These are phyloP conservation scores for Aspergillus kassunensis DNA, from an alignment of 495 filamentous ascomycete species.

Conservation along the genomic window DNA sequence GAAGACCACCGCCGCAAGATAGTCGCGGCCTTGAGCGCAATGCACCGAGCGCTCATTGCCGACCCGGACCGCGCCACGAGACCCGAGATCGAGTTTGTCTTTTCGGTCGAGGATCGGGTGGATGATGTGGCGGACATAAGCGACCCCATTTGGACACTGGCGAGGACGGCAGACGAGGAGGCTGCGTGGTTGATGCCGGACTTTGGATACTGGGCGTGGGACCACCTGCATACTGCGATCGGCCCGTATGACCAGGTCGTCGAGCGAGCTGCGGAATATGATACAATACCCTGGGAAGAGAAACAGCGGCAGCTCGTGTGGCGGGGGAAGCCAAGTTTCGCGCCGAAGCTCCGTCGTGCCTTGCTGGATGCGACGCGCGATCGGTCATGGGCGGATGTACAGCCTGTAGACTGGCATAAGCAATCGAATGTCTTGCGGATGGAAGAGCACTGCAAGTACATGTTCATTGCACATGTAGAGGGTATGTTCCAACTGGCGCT, in stretches of 20 bases:
- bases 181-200: conserved; percentile 70
- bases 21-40: conserved; percentile 41
- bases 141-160: conserved; percentile 51
- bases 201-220: conserved; percentile 74
- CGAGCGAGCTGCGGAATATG: conserved; percentile 34
- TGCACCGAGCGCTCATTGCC: conserved; percentile 42
- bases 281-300: conserved; percentile 41
- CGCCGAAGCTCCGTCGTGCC: conserved; percentile 42
- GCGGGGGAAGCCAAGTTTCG: conserved; percentile 55
- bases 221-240: conserved; percentile 54
- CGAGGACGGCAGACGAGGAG: conserved; percentile 36
- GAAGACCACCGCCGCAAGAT: conserved; percentile 45
- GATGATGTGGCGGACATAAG: conserved; percentile 39
- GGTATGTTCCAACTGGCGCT: conserved; percentile 27
- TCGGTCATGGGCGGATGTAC: conserved; percentile 54
- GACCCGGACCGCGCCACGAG: conserved; percentile 40
- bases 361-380: conserved; percentile 46
- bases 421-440: conserved; percentile 40
- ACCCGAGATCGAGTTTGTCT: conserved; percentile 62
- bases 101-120: conserved; percentile 51
- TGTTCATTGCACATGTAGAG: conserved; percentile 57
- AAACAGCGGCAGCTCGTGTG: conserved; percentile 58
- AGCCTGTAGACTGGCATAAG: conserved; percentile 44
- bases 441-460: conserved; percentile 56
- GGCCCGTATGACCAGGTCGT: conserved; percentile 56